A percentile compares a stretch with the other conserved stretches of the same genome.
phyloP scores from a whole-genome alignment of 495 filamentous ascomycete species.

The Platismatia glauca region DNA sequence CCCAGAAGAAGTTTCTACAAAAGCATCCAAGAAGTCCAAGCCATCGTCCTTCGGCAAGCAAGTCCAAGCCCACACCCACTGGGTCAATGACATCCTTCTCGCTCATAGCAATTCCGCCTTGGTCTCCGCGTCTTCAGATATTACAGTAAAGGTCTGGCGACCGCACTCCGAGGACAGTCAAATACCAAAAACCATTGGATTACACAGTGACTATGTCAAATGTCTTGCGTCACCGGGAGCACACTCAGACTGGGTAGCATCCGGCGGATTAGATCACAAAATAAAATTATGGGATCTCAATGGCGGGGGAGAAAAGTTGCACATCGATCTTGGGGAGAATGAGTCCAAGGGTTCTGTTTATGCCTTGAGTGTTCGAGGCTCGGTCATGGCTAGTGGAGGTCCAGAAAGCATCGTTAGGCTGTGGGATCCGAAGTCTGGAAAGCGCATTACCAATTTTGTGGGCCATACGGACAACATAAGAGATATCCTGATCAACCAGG shows the following conservation, averaged over 20 bases:
- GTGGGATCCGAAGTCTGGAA: constrained; percentile 87
- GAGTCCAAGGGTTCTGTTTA: constrained; percentile 96
- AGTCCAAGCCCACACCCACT: constrained; percentile 96
- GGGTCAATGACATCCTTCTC: constrained; percentile 95
- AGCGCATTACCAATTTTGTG: constrained; percentile 89
- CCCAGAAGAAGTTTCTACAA: constrained; percentile 20
- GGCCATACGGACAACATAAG: constrained; percentile 97
- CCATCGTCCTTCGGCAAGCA: constrained; percentile 74
- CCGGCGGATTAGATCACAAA: constrained; percentile 89
- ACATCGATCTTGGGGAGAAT: constrained; percentile 73
- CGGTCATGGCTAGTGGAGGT: constrained; percentile 81
- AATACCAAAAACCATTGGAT: constrained; percentile 72
- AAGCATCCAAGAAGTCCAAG: neutral
- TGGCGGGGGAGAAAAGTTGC: constrained; percentile 71
- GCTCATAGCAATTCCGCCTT: constrained; percentile 73
- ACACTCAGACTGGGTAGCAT: constrained; percentile 80
- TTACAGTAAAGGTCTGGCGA: constrained; percentile 90
- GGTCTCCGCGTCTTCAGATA: constrained; percentile 90
- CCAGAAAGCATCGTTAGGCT: constrained; percentile 88
- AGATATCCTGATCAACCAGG: constrained; percentile 78
- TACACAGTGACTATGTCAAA: constrained; percentile 95
- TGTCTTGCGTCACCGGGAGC: constrained; percentile 69
- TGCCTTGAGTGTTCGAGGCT: constrained; percentile 65
- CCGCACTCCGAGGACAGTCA: constrained; percentile 62
- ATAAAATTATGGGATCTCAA: constrained; percentile 89